phyloP scores from a whole-genome alignment of 441 rosid genomes.

The Corymbia calophylla region DNA sequence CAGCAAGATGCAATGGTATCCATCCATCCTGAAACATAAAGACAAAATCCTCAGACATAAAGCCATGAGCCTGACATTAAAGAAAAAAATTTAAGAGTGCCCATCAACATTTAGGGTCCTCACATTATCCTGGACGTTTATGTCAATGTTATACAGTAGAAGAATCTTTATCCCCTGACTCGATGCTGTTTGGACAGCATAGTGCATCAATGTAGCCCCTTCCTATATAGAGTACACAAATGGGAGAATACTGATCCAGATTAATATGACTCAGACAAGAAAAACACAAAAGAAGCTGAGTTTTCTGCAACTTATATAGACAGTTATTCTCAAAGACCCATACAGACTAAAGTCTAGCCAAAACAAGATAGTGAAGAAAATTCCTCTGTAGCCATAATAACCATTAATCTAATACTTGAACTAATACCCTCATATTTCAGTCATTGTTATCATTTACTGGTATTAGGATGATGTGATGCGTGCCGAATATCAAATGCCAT shows the following conservation, averaged over 20 bases:
- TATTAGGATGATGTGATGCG: neutral
- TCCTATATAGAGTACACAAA: slow-evolving; percentile 31
- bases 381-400: neutral
- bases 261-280: neutral
- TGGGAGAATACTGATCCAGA: neutral
- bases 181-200: slow-evolving; percentile 84
- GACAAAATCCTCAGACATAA: neutral
- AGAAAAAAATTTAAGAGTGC: neutral
- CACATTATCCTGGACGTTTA: slow-evolving; percentile 82
- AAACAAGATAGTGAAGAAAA: neutral
- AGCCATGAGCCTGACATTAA: neutral
- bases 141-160: slow-evolving; percentile 69
- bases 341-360: neutral
- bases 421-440: neutral
- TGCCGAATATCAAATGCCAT: neutral
- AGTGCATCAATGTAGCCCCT: slow-evolving; percentile 86
- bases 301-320: neutral
- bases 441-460: neutral
- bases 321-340: neutral
- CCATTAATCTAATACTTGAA: neutral
- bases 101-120: neutral
- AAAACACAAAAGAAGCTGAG: neutral
- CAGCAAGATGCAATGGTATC: slow-evolving; percentile 93
- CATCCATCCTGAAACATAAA: slow-evolving; percentile 67
- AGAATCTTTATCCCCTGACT: slow-evolving; percentile 70